Conservation (phyloP, 139 green algal species). For the Zygnema circumcarinatum region DNA sequence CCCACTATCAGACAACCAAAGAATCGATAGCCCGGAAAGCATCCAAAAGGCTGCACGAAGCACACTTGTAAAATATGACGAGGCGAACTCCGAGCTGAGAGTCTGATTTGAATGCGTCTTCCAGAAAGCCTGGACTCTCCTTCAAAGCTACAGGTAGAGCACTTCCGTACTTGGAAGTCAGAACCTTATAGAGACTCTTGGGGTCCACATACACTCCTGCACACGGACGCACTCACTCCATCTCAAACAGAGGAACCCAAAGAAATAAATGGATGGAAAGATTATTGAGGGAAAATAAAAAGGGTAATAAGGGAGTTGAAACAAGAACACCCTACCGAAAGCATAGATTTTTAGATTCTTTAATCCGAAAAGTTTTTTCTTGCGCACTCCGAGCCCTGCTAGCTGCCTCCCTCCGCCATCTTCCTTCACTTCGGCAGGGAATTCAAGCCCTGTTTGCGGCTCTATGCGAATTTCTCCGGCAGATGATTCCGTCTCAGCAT, state of each 20-base stretch:
- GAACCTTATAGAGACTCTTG: background rate
- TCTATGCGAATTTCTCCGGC: background rate
- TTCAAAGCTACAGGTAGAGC: background rate
- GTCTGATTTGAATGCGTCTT: slow-evolving; percentile 5
- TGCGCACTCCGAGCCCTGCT: slow-evolving; percentile 31
- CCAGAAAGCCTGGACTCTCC: background rate
- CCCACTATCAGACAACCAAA: too few species aligned
- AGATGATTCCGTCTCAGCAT: background rate
- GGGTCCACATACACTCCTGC: slow-evolving; percentile 27
- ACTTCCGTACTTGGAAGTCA: slow-evolving; percentile 1
- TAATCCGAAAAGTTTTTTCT: slow-evolving; percentile 37
- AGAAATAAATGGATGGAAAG: too few species aligned
- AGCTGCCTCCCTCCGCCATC: background rate
- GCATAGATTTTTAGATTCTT: slow-evolving; percentile 57
- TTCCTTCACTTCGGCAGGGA: background rate
- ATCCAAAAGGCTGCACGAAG: too few species aligned
- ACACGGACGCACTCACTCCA: background rate
- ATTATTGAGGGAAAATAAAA: slow-evolving; percentile 18
- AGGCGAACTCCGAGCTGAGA: slow-evolving; percentile 24
- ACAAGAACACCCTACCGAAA: slow-evolving; percentile 25
- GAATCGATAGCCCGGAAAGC: too few species aligned
- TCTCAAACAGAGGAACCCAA: background rate
- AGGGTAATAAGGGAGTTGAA: background rate
- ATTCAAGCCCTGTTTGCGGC: slow-evolving; percentile 10
- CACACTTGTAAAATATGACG: slow-evolving; percentile 32